Evolutionary conservation across 495 filamentous ascomycete genomes (phyloP).

Genomic region (Trichoderma gamsii): DNA sequence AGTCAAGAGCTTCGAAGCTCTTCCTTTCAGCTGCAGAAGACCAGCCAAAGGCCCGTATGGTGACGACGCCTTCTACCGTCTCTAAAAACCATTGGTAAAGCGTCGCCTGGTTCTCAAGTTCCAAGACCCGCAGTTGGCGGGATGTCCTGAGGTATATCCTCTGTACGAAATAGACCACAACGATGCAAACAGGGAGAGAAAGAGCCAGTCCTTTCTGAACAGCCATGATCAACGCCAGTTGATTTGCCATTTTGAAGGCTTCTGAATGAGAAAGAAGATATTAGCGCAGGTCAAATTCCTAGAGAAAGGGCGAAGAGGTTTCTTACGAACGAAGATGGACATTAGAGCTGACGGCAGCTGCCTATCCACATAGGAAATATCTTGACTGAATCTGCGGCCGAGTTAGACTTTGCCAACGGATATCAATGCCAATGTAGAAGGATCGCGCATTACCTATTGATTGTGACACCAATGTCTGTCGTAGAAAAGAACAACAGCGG

Average conservation of each 20-base stretch:
- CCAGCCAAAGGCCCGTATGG: slow-evolving; percentile 46
- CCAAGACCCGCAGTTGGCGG: slow-evolving; percentile 56
- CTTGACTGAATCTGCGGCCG: slow-evolving; percentile 49
- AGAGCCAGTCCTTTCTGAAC: slow-evolving; percentile 41
- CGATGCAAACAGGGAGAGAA: slow-evolving; percentile 27
- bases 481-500: slow-evolving; percentile 25
- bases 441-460: slow-evolving; percentile 21
- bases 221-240: slow-evolving; percentile 32
- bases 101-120: slow-evolving; percentile 56
- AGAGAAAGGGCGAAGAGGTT: not conserved
- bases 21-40: slow-evolving; percentile 20
- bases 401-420: not conserved
- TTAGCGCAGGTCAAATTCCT: not conserved
- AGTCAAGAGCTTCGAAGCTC: slow-evolving; percentile 26
- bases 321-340: slow-evolving; percentile 21
- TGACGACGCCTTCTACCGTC: slow-evolving; percentile 34
- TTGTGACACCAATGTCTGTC: slow-evolving; percentile 25
- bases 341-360: slow-evolving; percentile 32
- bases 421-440: slow-evolving; percentile 18
- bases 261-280: slow-evolving; percentile 13
- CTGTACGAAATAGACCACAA: slow-evolving; percentile 48
- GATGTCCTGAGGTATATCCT: slow-evolving; percentile 59
- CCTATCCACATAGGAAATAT: slow-evolving; percentile 55
- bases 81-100: slow-evolving; percentile 57
- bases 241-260: slow-evolving; percentile 29